Percentiles rank a stretch among this genome's conserved stretches.
Conservation (phyloP, 2,329 filamentous ascomycete species). For the Aspergillus bombycis region DNA sequence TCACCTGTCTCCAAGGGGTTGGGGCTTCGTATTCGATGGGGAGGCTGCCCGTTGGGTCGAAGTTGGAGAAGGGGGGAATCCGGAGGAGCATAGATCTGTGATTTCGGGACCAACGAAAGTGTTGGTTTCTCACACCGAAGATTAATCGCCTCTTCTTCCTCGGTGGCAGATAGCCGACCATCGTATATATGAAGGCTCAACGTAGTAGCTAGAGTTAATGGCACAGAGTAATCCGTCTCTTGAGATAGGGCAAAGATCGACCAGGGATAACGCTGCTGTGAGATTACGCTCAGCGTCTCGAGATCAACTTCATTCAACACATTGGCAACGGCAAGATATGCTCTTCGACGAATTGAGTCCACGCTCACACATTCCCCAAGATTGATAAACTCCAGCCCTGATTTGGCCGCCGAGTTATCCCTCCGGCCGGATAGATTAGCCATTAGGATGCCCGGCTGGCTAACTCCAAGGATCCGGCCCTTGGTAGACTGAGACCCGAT, state of each 20-base stretch:
- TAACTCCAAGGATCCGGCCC: conserved; percentile 65
- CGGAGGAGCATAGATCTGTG: conserved; percentile 34
- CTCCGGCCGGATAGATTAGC: conserved; percentile 68
- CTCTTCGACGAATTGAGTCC: conserved; percentile 67
- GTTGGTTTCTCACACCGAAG: conserved; percentile 37
- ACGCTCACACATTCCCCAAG: conserved; percentile 84
- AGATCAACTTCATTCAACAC: conserved; percentile 82
- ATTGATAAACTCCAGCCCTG: conserved; percentile 41
- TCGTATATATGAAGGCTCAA: conserved; percentile 83
- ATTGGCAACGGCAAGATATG: conserved; percentile 79
- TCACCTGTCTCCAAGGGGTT: conserved; percentile 38
- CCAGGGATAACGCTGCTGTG: conserved; percentile 74
- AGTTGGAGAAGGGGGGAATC: conserved; percentile 37
- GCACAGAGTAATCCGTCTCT: conserved; percentile 65
- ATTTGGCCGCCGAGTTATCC: conserved; percentile 29
- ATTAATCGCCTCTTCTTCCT: conserved; percentile 40
- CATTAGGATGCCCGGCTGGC: conserved; percentile 68
- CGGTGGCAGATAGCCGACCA: conserved; percentile 54
- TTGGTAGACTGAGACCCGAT: conserved; percentile 45
- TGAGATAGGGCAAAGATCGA: conserved; percentile 80
- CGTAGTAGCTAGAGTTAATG: conserved; percentile 82
- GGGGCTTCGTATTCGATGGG: conserved; percentile 42
- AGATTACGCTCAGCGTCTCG: conserved; percentile 69
- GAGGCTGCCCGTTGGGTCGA: conserved; percentile 37
- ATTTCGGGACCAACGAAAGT: conserved; percentile 29